Percentiles rank a stretch among this genome's conserved stretches.
Conservation (phyloP, 2,329 filamentous ascomycete genomes). For the Cryphonectria carpinicola region DNA sequence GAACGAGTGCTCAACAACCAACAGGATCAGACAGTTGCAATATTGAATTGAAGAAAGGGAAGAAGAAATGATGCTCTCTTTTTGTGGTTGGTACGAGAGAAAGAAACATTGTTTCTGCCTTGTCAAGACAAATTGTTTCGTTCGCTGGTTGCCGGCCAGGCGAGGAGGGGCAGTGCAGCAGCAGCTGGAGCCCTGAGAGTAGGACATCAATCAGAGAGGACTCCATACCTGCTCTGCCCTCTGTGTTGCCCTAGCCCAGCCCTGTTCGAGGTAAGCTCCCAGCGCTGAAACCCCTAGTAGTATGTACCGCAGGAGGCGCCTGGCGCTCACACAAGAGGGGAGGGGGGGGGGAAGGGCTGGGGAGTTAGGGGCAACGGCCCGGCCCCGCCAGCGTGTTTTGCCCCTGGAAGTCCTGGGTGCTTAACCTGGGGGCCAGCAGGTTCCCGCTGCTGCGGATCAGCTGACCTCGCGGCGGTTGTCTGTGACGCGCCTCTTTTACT, state of each 20-base stretch:
- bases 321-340: background rate
- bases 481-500: background rate
- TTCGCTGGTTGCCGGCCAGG: background rate
- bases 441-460: slow-evolving; percentile 10
- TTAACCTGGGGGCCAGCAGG: background rate
- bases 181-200: background rate
- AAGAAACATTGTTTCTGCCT: background rate
- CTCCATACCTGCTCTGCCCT: background rate
- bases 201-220: background rate
- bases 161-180: background rate
- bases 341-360: background rate
- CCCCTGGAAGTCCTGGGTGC: background rate
- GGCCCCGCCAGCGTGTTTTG: background rate
- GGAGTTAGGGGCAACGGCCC: background rate
- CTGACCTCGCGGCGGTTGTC: slow-evolving; percentile 24
- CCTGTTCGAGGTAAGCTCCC: background rate
- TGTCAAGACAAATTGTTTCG: background rate
- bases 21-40: background rate
- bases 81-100: background rate
- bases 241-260: background rate
- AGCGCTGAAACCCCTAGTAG: background rate
- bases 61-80: background rate
- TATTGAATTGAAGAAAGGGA: background rate
- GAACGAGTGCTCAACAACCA: background rate
- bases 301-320: background rate